A percentile compares a stretch with the other conserved stretches of the same genome.
Conservation (phyloP, 495 filamentous ascomycete genomes). For the Xylaria longipes region DNA sequence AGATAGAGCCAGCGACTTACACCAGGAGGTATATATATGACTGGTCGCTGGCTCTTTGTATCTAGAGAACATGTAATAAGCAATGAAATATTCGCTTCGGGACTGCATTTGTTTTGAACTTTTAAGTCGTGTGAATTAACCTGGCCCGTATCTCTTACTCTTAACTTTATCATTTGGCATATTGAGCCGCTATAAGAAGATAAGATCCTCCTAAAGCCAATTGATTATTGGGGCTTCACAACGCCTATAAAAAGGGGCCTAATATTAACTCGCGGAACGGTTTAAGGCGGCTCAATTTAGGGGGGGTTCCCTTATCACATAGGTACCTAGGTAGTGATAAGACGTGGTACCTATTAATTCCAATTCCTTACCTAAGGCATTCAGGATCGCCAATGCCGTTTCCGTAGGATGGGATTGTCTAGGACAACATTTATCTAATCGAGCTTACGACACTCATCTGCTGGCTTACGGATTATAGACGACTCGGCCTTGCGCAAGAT, state of each 20-base stretch:
- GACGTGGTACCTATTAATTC: not conserved
- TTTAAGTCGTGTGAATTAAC: not conserved
- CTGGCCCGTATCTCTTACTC: not conserved
- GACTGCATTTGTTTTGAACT: not conserved
- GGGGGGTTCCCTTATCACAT: not conserved
- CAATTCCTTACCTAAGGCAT: constrained; percentile 11
- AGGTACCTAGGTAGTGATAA: not conserved
- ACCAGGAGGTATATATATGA: not conserved
- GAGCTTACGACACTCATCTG: not conserved
- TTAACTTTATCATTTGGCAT: not conserved
- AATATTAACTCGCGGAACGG: not conserved
- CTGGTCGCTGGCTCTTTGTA: constrained; percentile 21
- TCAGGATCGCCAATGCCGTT: constrained; percentile 4
- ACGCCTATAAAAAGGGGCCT: not conserved
- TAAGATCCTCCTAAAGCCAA: not conserved
- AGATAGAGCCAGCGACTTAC: constrained; percentile 14
- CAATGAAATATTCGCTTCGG: constrained; percentile 18
- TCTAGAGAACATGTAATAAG: constrained; percentile 24
- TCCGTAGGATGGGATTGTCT: constrained; percentile 17
- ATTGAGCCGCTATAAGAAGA: not conserved
- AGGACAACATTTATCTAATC: not conserved
- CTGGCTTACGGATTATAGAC: constrained; percentile 2
- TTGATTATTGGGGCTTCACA: not conserved
- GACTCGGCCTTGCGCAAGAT: constrained; percentile 38
- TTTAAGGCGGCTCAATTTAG: constrained; percentile 11